Evolutionary conservation across 139 green algal genomes (phyloP).

Genomic region (Volvox reticuliferus): DNA sequence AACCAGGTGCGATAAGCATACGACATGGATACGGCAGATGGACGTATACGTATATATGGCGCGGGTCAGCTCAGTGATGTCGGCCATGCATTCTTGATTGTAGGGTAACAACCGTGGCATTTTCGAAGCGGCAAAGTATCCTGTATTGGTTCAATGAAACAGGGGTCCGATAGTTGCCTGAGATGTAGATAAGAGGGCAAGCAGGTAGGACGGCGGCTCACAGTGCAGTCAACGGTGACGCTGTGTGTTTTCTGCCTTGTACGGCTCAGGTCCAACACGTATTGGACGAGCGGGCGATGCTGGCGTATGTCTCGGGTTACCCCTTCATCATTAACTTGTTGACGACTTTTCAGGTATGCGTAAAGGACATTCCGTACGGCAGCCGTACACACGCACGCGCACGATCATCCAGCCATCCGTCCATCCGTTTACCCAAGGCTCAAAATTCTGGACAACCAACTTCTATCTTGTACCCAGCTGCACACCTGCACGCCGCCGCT

Average conservation of each 20-base stretch:
- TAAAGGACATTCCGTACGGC: neutral
- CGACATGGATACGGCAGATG: too few relatives aligned
- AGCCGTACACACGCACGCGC: neutral
- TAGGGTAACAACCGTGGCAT: too few relatives aligned
- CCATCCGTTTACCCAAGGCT: too few relatives aligned
- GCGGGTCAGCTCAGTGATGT: neutral
- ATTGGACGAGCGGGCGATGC: constrained; percentile 74
- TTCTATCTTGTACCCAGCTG: too few relatives aligned
- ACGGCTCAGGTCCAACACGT: constrained; percentile 78
- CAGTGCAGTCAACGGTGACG: neutral
- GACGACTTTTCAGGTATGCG: constrained; percentile 71
- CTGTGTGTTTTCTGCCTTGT: neutral
- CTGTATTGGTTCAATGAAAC: neutral
- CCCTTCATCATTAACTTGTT: constrained; percentile 78
- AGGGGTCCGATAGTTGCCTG: neutral
- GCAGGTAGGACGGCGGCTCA: too few relatives aligned
- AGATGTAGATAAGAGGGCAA: too few relatives aligned
- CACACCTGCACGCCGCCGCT: too few relatives aligned
- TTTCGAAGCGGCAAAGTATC: too few relatives aligned
- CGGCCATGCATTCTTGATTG: too few relatives aligned
- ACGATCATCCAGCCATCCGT: too few relatives aligned
- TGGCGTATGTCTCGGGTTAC: constrained; percentile 65
- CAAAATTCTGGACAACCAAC: too few relatives aligned
- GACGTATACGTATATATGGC: neutral
- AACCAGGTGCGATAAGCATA: constrained; percentile 67